Evolutionary conservation across 2,329 filamentous ascomycete species (phyloP), one percentile per base, ranked within the genome.

Genomic region (Aspergillus intermedius): DNA sequence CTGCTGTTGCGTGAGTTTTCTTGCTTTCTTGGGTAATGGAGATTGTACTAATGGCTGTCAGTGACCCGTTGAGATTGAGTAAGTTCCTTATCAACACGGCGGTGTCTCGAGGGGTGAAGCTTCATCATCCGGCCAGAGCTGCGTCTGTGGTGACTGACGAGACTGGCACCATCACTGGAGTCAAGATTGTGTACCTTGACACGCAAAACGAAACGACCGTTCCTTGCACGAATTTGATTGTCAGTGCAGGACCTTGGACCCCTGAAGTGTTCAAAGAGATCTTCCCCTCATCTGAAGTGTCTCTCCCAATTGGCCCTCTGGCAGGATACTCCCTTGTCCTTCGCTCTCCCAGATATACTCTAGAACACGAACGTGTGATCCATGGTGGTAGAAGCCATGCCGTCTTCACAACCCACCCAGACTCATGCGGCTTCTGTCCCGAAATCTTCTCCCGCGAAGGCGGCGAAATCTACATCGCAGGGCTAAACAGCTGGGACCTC

Each of bases 241-340:
- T 91, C 51, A 71, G 84, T 0, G 79, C 85, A 0, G 87, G 87
- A 3, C 78, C 82, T 3, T 91, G 88, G 87, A 85, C 86, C 0
- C 76, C 80, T 0, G 67, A 69, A 28, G 80, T 88, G n/a, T 85
- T 88, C 61, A 57, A 69, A 2, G 69, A 72, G 0, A 76, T 91
- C 13, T 91, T 91, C 60, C 80, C 80, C 0, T 59, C 65, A 0
- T 76, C 83, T 1, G 60, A 59, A 2, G 59, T 76, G 1, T 63
- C 70, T 9, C 68, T 90, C 19, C 79, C 82, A 0, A 72, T 89
- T 39, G 70, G 73, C 3, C 75, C 80, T 15, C 70, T 90, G 4
- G 84, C 85, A 0, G 88, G 87, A 0, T 83, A 91, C 66, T 88
- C 84, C 15, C 68, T 91, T 7, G 77, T 90, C 2, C 67, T 91